Conservation (phyloP, 805 yeast species). For the Yarrowia sp. region DNA sequence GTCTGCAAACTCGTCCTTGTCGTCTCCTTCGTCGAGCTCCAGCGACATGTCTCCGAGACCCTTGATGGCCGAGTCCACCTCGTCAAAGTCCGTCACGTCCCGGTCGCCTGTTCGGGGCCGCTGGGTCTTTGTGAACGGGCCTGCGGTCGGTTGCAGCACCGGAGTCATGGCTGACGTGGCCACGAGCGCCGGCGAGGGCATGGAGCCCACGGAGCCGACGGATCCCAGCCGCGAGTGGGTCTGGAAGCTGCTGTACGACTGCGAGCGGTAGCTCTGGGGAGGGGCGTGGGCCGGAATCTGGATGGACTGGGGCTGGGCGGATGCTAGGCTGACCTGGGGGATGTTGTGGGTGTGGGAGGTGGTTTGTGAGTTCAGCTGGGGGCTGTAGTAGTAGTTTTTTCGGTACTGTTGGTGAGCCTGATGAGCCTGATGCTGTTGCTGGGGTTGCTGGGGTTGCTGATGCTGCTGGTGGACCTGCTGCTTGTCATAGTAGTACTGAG, state of each 20-base stretch:
- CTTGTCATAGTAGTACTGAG: constrained; percentile 16
- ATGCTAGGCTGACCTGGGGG: neutral
- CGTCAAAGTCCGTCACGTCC: constrained; percentile 4
- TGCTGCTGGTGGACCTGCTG: neutral
- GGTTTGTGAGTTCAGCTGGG: neutral
- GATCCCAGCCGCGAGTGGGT: constrained; percentile 9
- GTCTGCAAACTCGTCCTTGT: neutral
- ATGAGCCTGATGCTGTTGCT: constrained; percentile 3
- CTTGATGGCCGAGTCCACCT: constrained; percentile 23
- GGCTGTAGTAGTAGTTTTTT: constrained; percentile 19
- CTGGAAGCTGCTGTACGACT: constrained; percentile 19
- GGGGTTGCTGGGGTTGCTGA: neutral
- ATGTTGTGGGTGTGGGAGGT: neutral
- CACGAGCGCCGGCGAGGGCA: neutral
- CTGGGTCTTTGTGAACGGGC: neutral
- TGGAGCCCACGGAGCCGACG: constrained; percentile 6
- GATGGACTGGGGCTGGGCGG: neutral
- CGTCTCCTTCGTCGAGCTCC: neutral
- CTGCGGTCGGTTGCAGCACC: neutral
- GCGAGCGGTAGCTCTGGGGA: constrained; percentile 1
- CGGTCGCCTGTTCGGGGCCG: neutral
- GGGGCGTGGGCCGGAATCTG: neutral
- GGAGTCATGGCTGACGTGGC: constrained; percentile 1
- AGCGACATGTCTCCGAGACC: constrained; percentile 18
- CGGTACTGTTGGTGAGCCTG: constrained; percentile 11